phyloP scores from a whole-genome alignment of 345 rosid species.

The Camelina neglecta region DNA sequence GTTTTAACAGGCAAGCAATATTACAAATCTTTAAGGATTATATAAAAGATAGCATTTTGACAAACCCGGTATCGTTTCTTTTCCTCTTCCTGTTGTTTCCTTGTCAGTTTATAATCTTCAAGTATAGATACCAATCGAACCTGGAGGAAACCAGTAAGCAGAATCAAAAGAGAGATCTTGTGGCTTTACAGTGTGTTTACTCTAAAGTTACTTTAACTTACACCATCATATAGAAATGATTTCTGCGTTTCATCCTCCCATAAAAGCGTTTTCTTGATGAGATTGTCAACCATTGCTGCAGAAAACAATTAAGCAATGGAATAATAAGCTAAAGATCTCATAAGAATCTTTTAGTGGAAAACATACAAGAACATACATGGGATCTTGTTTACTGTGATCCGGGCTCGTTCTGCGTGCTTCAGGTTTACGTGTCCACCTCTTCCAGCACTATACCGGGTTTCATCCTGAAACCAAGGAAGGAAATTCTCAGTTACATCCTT shows the following conservation, averaged over 20 bases:
- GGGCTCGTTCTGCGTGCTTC: slow-evolving; percentile 90
- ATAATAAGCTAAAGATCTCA: slow-evolving; percentile 17
- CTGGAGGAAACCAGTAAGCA: slow-evolving; percentile 51
- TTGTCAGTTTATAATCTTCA: slow-evolving; percentile 85
- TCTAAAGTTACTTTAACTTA: slow-evolving; percentile 44
- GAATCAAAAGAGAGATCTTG: slow-evolving; percentile 51
- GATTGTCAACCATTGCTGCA: slow-evolving; percentile 87
- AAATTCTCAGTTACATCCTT: neutral
- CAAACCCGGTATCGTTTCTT: slow-evolving; percentile 83
- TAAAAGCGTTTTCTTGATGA: slow-evolving; percentile 73
- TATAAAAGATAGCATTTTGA: slow-evolving; percentile 53
- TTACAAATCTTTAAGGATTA: neutral
- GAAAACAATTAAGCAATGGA: slow-evolving; percentile 11
- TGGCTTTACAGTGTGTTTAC: slow-evolving; percentile 23
- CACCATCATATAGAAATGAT: slow-evolving; percentile 88
- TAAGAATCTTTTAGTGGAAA: neutral
- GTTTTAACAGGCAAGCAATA: neutral
- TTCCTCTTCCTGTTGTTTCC: slow-evolving; percentile 86
- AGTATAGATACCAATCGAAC: slow-evolving; percentile 75
- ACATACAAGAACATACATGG: slow-evolving; percentile 59
- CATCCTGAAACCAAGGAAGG: slow-evolving; percentile 57
- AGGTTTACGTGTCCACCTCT: slow-evolving; percentile 92
- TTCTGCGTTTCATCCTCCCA: slow-evolving; percentile 81
- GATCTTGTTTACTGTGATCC: slow-evolving; percentile 79
- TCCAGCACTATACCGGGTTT: slow-evolving; percentile 80